Evolutionary conservation across 805 yeast species (phyloP).

Genomic region (Phaffomyces antillensis): DNA sequence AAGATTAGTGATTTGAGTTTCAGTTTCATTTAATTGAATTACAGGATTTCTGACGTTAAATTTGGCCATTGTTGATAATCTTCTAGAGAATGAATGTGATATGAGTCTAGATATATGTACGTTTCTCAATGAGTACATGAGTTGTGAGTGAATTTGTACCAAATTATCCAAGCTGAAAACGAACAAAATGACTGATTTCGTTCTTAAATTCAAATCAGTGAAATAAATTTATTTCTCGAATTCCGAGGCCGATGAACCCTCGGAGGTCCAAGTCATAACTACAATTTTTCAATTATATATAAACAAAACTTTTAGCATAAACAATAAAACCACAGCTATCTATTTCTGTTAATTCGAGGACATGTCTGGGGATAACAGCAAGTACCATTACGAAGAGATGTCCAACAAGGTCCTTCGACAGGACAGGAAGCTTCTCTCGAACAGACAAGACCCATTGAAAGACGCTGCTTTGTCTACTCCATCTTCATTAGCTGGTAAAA

Average conservation of each 20-base stretch:
- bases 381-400: slow-evolving; percentile 64
- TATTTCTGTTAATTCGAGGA: not conserved
- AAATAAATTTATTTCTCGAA: no score
- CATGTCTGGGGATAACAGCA: slow-evolving; percentile 18
- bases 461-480: slow-evolving; percentile 58
- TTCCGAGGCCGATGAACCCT: not conserved
- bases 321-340: not conserved
- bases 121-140: not conserved
- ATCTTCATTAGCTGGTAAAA: slow-evolving; percentile 60
- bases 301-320: not conserved
- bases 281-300: not conserved
- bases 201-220: no score
- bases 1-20: slow-evolving; percentile 32
- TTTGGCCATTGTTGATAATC: not conserved
- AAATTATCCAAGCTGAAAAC: not conserved
- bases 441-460: slow-evolving; percentile 29
- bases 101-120: no score
- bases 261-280: not conserved
- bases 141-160: not conserved
- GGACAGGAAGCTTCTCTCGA: slow-evolving; percentile 45
- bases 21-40: slow-evolving; percentile 34
- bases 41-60: slow-evolving; percentile 7
- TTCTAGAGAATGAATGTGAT: not conserved
- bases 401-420: slow-evolving; percentile 64
- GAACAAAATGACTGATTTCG: no score